Percentiles rank a stretch among this genome's conserved stretches.
phyloP scores from a whole-genome alignment of 2,329 filamentous ascomycete genomes.

The Venturia nashicola region DNA sequence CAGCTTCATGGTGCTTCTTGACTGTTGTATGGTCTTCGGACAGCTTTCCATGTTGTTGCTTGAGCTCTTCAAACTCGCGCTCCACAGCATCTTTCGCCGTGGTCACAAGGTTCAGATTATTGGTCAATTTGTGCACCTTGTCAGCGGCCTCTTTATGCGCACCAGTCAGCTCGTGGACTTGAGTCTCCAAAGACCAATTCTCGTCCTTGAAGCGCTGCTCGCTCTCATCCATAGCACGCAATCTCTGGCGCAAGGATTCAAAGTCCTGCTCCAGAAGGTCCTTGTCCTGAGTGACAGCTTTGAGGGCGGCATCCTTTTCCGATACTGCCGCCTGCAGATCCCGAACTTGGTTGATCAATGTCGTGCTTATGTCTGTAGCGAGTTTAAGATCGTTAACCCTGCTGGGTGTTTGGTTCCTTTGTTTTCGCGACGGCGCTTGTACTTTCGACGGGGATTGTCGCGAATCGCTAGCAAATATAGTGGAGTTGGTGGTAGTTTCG shows the following conservation, averaged over 20 bases:
- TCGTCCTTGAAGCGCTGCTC: conserved; percentile 96
- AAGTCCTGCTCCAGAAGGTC: conserved; percentile 71
- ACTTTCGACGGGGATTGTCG: conserved; percentile 82
- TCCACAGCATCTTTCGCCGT: conserved; percentile 67
- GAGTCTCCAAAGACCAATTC: conserved; percentile 94
- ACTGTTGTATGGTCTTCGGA: conserved; percentile 65
- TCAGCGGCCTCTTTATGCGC: conserved; percentile 65
- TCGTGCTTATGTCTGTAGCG: conserved; percentile 95
- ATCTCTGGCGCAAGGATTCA: conserved; percentile 64
- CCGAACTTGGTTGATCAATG: conserved; percentile 83
- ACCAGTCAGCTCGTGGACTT: conserved; percentile 70
- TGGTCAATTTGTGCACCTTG: conserved; percentile 69
- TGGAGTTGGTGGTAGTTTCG: conserved; percentile 21
- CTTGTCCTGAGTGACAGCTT: conserved; percentile 60
- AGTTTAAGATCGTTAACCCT: conserved; percentile 94
- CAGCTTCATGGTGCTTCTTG: conserved; percentile 78
- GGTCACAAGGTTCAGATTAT: conserved; percentile 56
- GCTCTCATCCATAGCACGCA: conserved; percentile 79
- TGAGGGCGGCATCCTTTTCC: conserved; percentile 80
- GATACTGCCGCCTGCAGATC: conserved; percentile 74
- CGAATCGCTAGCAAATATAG: conserved; percentile 65
- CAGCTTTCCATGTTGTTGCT: conserved; percentile 64
- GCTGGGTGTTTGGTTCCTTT: conserved; percentile 79
- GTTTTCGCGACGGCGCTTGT: conserved; percentile 71
- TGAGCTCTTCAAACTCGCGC: conserved; percentile 84